These are phyloP conservation scores for Kuraishia borneana DNA, from an alignment of 805 yeast species.

Conservation along the genomic window DNA sequence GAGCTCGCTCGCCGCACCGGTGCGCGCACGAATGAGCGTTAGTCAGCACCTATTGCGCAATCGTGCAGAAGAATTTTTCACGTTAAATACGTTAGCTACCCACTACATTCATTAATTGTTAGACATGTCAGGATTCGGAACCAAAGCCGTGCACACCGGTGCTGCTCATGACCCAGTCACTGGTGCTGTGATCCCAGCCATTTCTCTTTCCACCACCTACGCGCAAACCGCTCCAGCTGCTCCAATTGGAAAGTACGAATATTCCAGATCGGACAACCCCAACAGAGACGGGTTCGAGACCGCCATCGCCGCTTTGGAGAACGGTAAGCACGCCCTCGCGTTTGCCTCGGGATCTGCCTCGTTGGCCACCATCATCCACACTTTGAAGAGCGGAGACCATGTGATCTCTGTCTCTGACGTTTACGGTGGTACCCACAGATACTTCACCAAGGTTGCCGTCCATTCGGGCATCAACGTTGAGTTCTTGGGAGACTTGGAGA, in stretches of 20 bases:
- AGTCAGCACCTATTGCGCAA: too few species aligned
- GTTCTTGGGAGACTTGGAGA: conserved; percentile 54
- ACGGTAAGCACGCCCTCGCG: conserved; percentile 66
- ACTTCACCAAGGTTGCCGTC: conserved; percentile 76
- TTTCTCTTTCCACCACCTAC: conserved; percentile 76
- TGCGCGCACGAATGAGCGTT: too few species aligned
- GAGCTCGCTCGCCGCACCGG: too few species aligned
- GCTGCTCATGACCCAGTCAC: conserved; percentile 58
- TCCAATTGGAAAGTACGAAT: conserved; percentile 73
- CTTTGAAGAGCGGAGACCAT: conserved; percentile 61
- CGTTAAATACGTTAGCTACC: not conserved
- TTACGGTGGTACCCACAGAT: conserved; percentile 87
- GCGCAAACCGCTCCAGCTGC: conserved; percentile 69
- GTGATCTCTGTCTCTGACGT: conserved; percentile 77
- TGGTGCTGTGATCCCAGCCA: conserved; percentile 82
- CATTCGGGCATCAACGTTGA: conserved; percentile 65
- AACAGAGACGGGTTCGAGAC: conserved; percentile 74
- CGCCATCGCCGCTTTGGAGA: conserved; percentile 71
- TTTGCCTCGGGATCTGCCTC: conserved; percentile 82
- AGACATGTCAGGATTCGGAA: conserved; percentile 44
- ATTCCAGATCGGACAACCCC: conserved; percentile 79
- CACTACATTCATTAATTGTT: too few species aligned
- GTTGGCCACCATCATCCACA: conserved; percentile 67
- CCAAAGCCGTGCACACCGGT: conserved; percentile 81
- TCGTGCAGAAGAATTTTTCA: not conserved